Evolutionary conservation across 2,329 filamentous ascomycete species (phyloP).

Genomic region (Neofusicoccum kwambonambiense): DNA sequence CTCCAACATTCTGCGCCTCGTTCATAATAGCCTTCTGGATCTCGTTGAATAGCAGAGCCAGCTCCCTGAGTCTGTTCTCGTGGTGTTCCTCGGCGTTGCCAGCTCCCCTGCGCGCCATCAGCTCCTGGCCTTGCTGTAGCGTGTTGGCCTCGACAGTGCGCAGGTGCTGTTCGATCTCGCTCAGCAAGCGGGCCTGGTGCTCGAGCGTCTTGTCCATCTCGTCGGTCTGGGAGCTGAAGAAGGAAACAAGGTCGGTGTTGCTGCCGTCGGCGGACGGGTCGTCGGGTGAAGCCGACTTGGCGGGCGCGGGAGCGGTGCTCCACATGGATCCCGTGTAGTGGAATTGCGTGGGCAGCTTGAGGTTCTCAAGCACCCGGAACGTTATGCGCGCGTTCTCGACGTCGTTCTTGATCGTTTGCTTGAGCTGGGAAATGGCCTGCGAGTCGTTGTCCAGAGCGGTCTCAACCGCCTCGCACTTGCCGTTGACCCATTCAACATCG

Average conservation of each 20-base stretch:
- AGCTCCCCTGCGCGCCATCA: slow-evolving; percentile 31
- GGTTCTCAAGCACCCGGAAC: slow-evolving; percentile 72
- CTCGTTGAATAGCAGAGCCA: slow-evolving; percentile 47
- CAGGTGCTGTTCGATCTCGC: slow-evolving; percentile 50
- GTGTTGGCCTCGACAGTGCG: slow-evolving; percentile 49
- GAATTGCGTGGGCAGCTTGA: slow-evolving; percentile 66
- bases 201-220: slow-evolving; percentile 41
- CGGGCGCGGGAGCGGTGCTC: slow-evolving; percentile 26
- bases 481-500: slow-evolving; percentile 63
- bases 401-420: slow-evolving; percentile 62
- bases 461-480: slow-evolving; percentile 63
- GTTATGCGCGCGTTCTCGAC: slow-evolving; percentile 68
- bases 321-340: slow-evolving; percentile 46
- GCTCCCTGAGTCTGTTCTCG: slow-evolving; percentile 39
- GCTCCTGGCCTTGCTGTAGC: slow-evolving; percentile 43
- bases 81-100: slow-evolving; percentile 22
- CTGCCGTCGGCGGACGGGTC: slow-evolving; percentile 36
- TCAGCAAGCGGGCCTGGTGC: slow-evolving; percentile 43
- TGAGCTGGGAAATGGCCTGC: slow-evolving; percentile 57
- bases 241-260: slow-evolving; percentile 46
- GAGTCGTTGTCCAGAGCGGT: slow-evolving; percentile 63
- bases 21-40: slow-evolving; percentile 51
- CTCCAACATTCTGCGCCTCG: slow-evolving; percentile 48
- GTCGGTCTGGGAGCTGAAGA: slow-evolving; percentile 44
- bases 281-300: slow-evolving; percentile 22